Conservation (phyloP, 2,329 filamentous ascomycete genomes). For the Nigrospora osmanthi region DNA sequence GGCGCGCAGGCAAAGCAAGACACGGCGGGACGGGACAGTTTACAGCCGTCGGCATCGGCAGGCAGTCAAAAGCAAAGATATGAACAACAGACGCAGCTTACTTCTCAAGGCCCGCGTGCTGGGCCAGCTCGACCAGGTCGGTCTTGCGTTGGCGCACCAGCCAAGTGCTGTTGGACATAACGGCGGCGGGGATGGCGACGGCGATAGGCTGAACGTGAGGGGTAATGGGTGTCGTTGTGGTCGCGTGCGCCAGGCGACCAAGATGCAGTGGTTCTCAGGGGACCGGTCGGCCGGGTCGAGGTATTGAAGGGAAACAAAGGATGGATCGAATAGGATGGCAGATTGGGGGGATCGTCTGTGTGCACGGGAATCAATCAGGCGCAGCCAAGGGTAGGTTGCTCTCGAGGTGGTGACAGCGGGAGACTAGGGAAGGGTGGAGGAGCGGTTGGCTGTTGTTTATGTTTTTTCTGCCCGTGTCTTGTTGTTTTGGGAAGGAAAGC, state of each 20-base stretch:
- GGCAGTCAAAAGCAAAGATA: background rate
- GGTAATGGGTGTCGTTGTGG: slow-evolving; percentile 13
- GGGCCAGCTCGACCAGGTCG: slow-evolving; percentile 68
- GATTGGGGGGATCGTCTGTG: too few species aligned
- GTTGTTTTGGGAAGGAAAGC: slow-evolving; percentile 5
- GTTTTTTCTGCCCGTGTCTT: slow-evolving; percentile 16
- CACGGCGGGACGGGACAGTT: slow-evolving; percentile 1
- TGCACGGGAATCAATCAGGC: background rate
- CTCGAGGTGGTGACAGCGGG: slow-evolving; percentile 9
- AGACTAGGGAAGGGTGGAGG: slow-evolving; percentile 6
- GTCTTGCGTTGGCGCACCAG: slow-evolving; percentile 75
- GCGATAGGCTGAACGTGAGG: slow-evolving; percentile 1
- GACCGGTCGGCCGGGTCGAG: too few species aligned
- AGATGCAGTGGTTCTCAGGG: slow-evolving; percentile 15
- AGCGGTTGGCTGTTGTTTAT: slow-evolving; percentile 23
- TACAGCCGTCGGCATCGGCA: background rate
- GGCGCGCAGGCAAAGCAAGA: background rate
- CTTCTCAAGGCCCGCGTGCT: slow-evolving; percentile 63
- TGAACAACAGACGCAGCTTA: slow-evolving; percentile 37
- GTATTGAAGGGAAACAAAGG: too few species aligned
- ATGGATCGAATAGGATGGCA: too few species aligned
- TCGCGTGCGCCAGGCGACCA: slow-evolving; percentile 25
- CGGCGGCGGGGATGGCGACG: slow-evolving; percentile 12
- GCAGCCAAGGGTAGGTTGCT: background rate
- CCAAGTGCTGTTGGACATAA: slow-evolving; percentile 65